Evolutionary conservation across 768 basidiomycete genomes (phyloP), one percentile per base, ranked within the genome.

Genomic region (Russula sp.): DNA sequence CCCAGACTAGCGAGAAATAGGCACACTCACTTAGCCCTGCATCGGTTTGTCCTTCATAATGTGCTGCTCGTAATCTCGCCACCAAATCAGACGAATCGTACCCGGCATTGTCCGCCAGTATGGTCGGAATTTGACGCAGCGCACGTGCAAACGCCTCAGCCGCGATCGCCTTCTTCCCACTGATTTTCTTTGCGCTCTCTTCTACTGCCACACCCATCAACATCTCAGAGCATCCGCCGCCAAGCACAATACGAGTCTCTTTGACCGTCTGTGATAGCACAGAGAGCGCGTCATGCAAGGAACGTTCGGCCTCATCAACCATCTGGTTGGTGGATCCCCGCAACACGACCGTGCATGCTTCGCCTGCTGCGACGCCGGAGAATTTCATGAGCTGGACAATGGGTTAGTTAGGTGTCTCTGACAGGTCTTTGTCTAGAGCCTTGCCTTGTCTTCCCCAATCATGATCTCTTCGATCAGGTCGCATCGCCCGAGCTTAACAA

Each of bases 191-290:
- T 3, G 90, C 89, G 47, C 81, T 89, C 72, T 95, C 92, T 47
- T 99, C 97, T 10, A 95, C 91, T 1, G 91, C 89, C 68, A 90
- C 92, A 69, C 86, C 87, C 97, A 99, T 99, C 68, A 94, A 74
- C 94, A 97, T 98, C 79, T 99, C 97, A 2, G 94, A 87, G 75
- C 97, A 99, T 35, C 97, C 97, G 53, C 97, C 97, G 4, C 97
- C 97, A 34, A 98, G 86, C 3, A 93, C 90, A 3, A 92, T 83
- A 44, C 97, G 83, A 2, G 96, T 96, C 79, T 99, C 97, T 77
- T 93, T 95, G 65, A 97, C 94, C 0, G 96, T 98, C 71, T 99
- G 97, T 16, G 95, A 96, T 16, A 99, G 81, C 4, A 99, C 97
- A 0, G 94, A 96, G 10, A 99, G 87, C 4, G 97, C 97, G 68